These are phyloP conservation scores for Rhynchospora pubera DNA, from an alignment of 176 grass and related monocot genomes.

Conservation along the genomic window DNA sequence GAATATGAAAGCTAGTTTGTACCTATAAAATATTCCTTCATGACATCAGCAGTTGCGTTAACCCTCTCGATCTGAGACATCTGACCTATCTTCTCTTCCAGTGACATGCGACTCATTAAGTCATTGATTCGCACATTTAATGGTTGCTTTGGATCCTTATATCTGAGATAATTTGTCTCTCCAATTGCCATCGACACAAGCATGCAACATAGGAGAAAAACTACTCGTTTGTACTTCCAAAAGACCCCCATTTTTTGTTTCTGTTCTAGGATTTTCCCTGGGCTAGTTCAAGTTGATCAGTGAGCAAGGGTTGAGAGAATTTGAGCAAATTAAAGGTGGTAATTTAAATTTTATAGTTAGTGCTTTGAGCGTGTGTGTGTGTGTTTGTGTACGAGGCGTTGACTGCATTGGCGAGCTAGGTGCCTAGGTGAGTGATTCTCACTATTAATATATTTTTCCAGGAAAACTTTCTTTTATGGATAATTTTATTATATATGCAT, in stretches of 20 bases:
- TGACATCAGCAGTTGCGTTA: constrained; percentile 35
- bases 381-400: not conserved
- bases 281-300: too few species aligned
- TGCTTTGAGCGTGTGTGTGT: not conserved
- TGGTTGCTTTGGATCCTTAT: constrained; percentile 36
- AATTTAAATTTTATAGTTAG: not conserved
- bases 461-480: not conserved
- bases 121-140: constrained; percentile 27
- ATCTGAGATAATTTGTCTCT: constrained; percentile 3
- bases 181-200: not conserved
- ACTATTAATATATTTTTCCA: not conserved
- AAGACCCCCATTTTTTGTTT: not conserved
- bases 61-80: constrained; percentile 46
- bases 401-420: not conserved
- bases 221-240: not conserved
- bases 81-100: constrained; percentile 48
- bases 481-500: not conserved
- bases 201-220: not conserved
- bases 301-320: not conserved
- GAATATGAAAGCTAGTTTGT: not conserved
- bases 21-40: constrained; percentile 17
- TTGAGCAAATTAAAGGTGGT: not conserved
- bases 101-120: constrained; percentile 33
- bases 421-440: not conserved
- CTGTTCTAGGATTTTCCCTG: too few species aligned